Evolutionary conservation across 2,329 filamentous ascomycete genomes (phyloP).

Genomic region (Venturia aucupariae): DNA sequence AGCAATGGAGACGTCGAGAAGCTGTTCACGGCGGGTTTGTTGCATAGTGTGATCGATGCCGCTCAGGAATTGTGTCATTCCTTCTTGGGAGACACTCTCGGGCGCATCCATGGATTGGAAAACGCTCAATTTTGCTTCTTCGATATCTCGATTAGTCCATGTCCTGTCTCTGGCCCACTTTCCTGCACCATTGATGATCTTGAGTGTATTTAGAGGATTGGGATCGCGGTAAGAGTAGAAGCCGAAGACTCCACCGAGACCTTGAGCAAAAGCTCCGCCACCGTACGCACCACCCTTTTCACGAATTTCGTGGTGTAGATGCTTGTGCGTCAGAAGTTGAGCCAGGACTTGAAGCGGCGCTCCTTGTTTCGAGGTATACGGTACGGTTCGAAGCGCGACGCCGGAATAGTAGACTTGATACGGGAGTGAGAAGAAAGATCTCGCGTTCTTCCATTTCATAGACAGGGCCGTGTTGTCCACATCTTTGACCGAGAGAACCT

Average conservation of each 20-base stretch:
- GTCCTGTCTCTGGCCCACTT: slow-evolving; percentile 70
- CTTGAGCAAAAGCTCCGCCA: slow-evolving; percentile 74
- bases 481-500: neutral
- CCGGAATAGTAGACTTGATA: slow-evolving; percentile 97
- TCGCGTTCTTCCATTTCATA: slow-evolving; percentile 32
- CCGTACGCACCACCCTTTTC: slow-evolving; percentile 97
- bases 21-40: slow-evolving; percentile 69
- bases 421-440: slow-evolving; percentile 85
- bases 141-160: slow-evolving; percentile 78
- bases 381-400: slow-evolving; percentile 70
- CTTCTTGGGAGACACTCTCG: slow-evolving; percentile 75
- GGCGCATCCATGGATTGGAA: slow-evolving; percentile 92
- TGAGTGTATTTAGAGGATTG: slow-evolving; percentile 80
- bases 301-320: slow-evolving; percentile 92
- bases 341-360: slow-evolving; percentile 81
- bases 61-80: slow-evolving; percentile 74
- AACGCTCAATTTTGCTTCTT: slow-evolving; percentile 90
- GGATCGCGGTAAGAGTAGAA: slow-evolving; percentile 97
- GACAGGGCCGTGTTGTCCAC: neutral
- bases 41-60: slow-evolving; percentile 85
- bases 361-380: slow-evolving; percentile 66
- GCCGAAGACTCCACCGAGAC: slow-evolving; percentile 76
- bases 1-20: slow-evolving; percentile 75
- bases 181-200: slow-evolving; percentile 75
- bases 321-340: slow-evolving; percentile 89